Percentiles rank a stretch among this genome's conserved stretches.
Conservation (phyloP, 129 eudicot species). For the Artemisia annua region DNA sequence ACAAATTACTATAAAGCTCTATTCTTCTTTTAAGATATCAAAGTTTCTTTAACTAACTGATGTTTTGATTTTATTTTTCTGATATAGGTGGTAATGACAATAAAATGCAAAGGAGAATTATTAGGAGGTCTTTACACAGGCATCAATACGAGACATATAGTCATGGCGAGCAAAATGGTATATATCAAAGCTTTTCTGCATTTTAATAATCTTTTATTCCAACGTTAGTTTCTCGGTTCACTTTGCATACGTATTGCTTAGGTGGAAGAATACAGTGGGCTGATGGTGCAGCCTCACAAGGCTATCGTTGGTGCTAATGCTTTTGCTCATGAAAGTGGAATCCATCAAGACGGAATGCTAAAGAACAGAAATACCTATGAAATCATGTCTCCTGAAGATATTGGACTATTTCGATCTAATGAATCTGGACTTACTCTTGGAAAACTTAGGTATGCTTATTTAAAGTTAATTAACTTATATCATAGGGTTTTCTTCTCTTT, state of each 20-base stretch:
- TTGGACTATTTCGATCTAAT: conserved; percentile 71
- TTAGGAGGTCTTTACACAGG: conserved; percentile 34
- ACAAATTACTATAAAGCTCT: too few species aligned
- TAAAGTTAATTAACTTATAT: background rate
- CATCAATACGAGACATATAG: conserved; percentile 24
- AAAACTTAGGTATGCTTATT: conserved; percentile 32
- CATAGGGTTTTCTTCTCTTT: background rate
- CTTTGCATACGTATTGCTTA: conserved; percentile 28
- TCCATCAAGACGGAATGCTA: conserved; percentile 94
- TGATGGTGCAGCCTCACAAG: conserved; percentile 81
- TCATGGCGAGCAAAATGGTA: conserved; percentile 32
- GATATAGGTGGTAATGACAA: conserved; percentile 27
- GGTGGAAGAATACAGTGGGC: conserved; percentile 85
- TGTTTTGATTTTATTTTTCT: background rate
- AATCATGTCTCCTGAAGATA: conserved; percentile 87
- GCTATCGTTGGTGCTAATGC: conserved; percentile 95
- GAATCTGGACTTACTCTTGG: conserved; percentile 92
- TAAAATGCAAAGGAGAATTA: conserved; percentile 29
- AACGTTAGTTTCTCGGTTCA: background rate
- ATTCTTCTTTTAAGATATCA: too few species aligned
- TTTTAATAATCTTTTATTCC: background rate
- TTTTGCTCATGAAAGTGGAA: conserved; percentile 91
- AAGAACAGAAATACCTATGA: conserved; percentile 80
- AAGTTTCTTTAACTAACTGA: too few species aligned
- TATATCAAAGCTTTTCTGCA: background rate